These are phyloP conservation scores for Pleurotus salmoneostramineus DNA, from an alignment of 768 basidiomycete species.

Conservation along the genomic window DNA sequence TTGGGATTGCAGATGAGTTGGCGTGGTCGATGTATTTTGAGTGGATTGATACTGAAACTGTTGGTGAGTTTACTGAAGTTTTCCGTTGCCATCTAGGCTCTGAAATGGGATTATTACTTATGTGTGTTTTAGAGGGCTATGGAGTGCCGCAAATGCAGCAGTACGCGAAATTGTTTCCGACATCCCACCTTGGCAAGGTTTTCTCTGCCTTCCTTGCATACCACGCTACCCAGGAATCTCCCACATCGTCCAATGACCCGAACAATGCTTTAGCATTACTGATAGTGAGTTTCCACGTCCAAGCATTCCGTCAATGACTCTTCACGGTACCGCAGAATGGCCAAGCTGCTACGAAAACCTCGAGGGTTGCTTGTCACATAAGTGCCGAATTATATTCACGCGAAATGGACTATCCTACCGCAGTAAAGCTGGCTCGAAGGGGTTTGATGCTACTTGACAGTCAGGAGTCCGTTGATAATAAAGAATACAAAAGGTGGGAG, in stretches of 20 bases:
- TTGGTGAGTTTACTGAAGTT: constrained; percentile 44
- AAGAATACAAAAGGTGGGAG: constrained; percentile 31
- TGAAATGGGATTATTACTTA: not conserved
- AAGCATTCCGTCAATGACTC: constrained; percentile 7
- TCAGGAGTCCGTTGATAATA: constrained; percentile 56
- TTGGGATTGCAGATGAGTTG: constrained; percentile 72
- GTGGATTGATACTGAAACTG: constrained; percentile 57
- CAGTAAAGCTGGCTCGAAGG: constrained; percentile 66
- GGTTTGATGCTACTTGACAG: constrained; percentile 55
- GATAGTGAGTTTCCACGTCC: constrained; percentile 18
- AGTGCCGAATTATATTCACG: constrained; percentile 59
- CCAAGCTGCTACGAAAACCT: constrained; percentile 53
- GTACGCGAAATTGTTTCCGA: constrained; percentile 66
- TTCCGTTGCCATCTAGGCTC: not conserved
- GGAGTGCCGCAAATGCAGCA: constrained; percentile 50
- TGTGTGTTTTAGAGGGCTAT: constrained; percentile 49
- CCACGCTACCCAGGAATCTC: constrained; percentile 34
- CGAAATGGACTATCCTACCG: constrained; percentile 72
- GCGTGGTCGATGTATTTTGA: constrained; percentile 84
- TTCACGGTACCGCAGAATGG: not conserved
- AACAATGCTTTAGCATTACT: constrained; percentile 20
- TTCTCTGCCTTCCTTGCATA: constrained; percentile 70
- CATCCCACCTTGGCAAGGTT: constrained; percentile 48
- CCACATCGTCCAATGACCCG: constrained; percentile 32
- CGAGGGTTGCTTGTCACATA: constrained; percentile 65